Conservation (phyloP, 768 basidiomycete genomes). For the Naganishia friedmannii region DNA sequence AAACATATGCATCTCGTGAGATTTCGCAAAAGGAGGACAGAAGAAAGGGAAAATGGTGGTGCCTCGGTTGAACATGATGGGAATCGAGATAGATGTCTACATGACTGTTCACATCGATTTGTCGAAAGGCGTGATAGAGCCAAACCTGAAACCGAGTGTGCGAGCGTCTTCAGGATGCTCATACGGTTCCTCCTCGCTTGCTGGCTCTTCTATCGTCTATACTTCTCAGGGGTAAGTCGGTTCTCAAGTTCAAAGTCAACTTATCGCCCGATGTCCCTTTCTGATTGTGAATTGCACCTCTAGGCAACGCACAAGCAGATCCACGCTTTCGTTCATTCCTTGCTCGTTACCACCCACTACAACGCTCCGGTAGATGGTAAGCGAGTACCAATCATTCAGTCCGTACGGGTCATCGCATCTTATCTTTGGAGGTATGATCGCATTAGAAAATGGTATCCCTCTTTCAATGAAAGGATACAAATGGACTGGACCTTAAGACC, state of each 20-base stretch:
- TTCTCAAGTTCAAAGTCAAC: conserved; percentile 6
- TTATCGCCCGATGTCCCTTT: background rate
- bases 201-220: background rate
- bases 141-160: background rate
- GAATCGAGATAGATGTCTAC: background rate
- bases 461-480: conserved; percentile 62
- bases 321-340: conserved; percentile 44
- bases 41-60: background rate
- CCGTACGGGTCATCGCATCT: background rate
- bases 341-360: conserved; percentile 18
- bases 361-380: conserved; percentile 60
- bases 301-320: conserved; percentile 46
- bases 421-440: background rate
- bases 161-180: background rate
- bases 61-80: background rate
- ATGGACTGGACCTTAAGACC: conserved; percentile 84
- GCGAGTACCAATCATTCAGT: conserved; percentile 39
- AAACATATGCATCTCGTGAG: background rate
- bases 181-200: background rate
- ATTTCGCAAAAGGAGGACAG: background rate
- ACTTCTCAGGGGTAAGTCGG: conserved; percentile 40
- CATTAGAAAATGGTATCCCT: conserved; percentile 57
- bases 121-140: too few species aligned
- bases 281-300: background rate
- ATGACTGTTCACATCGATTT: background rate